Evolutionary conservation across 2,329 filamentous ascomycete genomes (phyloP), one percentile per base, ranked within the genome.

Genomic region (Fusarium coicis): DNA sequence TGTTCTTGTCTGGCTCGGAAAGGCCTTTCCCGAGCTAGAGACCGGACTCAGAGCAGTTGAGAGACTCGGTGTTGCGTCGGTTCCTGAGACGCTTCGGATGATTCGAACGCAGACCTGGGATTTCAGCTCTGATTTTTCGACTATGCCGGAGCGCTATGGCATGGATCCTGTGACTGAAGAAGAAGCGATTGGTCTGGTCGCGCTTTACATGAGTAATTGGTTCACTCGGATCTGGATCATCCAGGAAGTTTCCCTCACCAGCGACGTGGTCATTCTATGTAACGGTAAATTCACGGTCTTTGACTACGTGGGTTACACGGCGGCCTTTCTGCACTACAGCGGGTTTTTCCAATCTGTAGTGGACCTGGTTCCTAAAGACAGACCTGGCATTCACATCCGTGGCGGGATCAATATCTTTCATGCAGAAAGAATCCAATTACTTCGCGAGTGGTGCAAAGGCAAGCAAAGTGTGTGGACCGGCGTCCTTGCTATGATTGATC

Each of bases 371-470:
- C 60, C 63, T 1, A 32, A 19, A 16, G 36, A 65, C 3, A 26
- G 23, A 2, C 43, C 61, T 19, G 63, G 60, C 3, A 44, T 37
- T 16, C 3, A 39, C 7, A 1, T 39, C 1, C 28, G 14, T 2
- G 18, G n/a, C 3, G 39, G 44, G 1, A 10, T 60, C 28, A 26
- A 53, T 5, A 5, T 67, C 10, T 67, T 30, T 15, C 53, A 61
- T 1, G 36, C 53, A 0, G 63, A 67, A 0, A 52, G 64, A 3
- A 44, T 67, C 1, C 52, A 59, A 1, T 18, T 67, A 6, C 23
- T 67, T 6, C 64, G 64, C 1, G 64, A 67, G 1, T 67, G 64
- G 64, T 67, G 64, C 21, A 67, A 66, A 12, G 52, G 52, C 1
- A 28, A 60, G 4, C 30, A 40, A 10, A 66, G 52, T n/a, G 3